Conservation (phyloP, 208 protist genomes). For the Wallacemonas sp. region DNA sequence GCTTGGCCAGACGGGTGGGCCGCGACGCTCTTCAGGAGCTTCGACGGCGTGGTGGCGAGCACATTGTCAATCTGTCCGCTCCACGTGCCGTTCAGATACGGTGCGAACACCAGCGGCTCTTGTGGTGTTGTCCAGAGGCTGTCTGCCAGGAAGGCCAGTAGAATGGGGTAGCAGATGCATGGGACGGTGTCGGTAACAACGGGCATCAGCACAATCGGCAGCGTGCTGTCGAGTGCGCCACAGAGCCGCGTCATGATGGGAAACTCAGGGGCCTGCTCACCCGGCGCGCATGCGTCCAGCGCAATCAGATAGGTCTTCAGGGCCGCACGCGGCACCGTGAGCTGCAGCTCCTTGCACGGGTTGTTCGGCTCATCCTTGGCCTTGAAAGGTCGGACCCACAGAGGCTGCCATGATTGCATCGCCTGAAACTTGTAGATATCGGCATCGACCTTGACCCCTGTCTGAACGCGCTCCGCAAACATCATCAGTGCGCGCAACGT, state of each 20-base stretch:
- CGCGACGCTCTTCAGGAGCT: background rate
- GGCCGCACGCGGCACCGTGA: too few relatives aligned
- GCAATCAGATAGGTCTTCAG: too few relatives aligned
- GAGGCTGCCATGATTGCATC: too few relatives aligned
- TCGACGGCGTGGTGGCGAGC: background rate
- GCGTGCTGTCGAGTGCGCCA: background rate
- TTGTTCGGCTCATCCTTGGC: too few relatives aligned
- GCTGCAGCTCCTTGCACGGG: too few relatives aligned
- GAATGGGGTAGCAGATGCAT: background rate
- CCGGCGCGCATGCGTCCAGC: too few relatives aligned
- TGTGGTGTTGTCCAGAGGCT: background rate
- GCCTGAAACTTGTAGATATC: background rate
- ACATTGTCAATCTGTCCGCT: background rate
- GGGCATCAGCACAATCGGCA: background rate
- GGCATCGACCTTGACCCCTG: background rate
- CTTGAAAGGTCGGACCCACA: too few relatives aligned
- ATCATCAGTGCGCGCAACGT: background rate
- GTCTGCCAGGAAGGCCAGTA: background rate
- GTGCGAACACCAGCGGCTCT: background rate
- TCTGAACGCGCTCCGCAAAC: slow-evolving; percentile 3
- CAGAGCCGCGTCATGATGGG: too few relatives aligned
- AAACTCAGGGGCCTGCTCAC: too few relatives aligned
- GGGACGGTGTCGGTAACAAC: background rate
- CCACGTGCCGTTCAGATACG: background rate
- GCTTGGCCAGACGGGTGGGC: background rate